Conservation (phyloP, 768 basidiomycete genomes). For the Lactarius akahatsu region DNA sequence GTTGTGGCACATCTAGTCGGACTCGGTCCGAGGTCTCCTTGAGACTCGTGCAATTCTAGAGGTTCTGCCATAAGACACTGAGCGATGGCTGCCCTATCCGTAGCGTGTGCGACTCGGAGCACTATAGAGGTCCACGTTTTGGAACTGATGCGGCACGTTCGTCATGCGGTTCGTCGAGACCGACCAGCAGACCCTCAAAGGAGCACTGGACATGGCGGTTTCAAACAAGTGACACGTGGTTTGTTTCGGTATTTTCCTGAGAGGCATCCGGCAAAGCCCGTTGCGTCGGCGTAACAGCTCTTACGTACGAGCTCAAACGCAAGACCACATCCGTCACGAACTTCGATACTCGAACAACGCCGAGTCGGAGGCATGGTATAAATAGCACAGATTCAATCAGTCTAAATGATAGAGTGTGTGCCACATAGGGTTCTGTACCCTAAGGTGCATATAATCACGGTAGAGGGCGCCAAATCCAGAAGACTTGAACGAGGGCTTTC, state of each 20-base stretch:
- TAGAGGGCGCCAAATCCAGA: neutral
- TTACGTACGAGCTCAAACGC: too few relatives aligned
- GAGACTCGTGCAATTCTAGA: neutral
- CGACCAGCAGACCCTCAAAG: neutral
- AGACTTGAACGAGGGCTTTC: neutral
- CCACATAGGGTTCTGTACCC: neutral
- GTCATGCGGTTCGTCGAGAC: neutral
- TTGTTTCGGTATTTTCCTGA: neutral
- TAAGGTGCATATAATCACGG: neutral
- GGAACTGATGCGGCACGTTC: neutral
- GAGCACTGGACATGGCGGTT: neutral
- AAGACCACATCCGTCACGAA: neutral
- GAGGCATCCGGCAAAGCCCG: too few relatives aligned
- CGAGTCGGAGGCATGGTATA: neutral
- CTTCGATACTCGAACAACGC: neutral
- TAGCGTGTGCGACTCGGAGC: neutral
- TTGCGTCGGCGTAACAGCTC: too few relatives aligned
- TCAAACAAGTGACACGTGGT: neutral
- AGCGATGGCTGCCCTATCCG: neutral
- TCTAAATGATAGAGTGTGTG: neutral
- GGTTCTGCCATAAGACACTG: neutral
- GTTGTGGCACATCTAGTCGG: neutral
- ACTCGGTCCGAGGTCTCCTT: neutral
- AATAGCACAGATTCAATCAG: neutral
- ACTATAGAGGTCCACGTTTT: neutral